phyloP scores from a whole-genome alignment of 495 filamentous ascomycete genomes.

The Daldinia childiae region DNA sequence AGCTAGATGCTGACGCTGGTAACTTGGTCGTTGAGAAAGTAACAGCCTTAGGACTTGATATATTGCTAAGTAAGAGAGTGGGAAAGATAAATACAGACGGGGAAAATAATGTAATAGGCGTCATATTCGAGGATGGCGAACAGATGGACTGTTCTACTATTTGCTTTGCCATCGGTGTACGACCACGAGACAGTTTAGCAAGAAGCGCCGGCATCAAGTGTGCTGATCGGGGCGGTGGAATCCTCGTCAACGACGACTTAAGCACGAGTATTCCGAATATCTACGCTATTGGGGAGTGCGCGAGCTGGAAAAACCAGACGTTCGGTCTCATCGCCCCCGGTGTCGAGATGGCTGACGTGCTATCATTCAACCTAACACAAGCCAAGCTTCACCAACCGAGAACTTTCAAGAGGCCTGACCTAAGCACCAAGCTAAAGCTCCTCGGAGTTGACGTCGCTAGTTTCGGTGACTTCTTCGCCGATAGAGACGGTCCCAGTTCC shows the following conservation, averaged over 20 bases:
- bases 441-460: constrained; percentile 94
- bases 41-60: constrained; percentile 80
- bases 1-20: constrained; percentile 88
- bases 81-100: constrained; percentile 74
- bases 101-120: constrained; percentile 74
- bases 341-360: constrained; percentile 95
- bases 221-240: constrained; percentile 77
- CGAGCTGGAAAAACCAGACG: constrained; percentile 91
- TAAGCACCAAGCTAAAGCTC: constrained; percentile 94
- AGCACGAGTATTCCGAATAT: constrained; percentile 77
- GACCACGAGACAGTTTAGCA: constrained; percentile 84
- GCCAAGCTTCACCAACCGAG: constrained; percentile 73
- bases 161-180: constrained; percentile 94
- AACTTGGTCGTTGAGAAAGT: constrained; percentile 87
- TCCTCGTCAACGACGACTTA: constrained; percentile 76
- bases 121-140: constrained; percentile 87
- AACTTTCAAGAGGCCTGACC: constrained; percentile 83
- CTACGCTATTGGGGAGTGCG: constrained; percentile 95
- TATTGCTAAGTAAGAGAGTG: constrained; percentile 82
- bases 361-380: constrained; percentile 94
- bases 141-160: constrained; percentile 83
- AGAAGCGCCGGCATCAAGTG: constrained; percentile 75
- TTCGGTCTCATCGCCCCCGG: constrained; percentile 95
- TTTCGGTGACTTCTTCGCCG: constrained; percentile 97
- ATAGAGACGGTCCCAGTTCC: constrained; percentile 83